Base-by-base conservation (phyloP, 1,284 basidiomycete species). In the Trametes sp. region DNA sequence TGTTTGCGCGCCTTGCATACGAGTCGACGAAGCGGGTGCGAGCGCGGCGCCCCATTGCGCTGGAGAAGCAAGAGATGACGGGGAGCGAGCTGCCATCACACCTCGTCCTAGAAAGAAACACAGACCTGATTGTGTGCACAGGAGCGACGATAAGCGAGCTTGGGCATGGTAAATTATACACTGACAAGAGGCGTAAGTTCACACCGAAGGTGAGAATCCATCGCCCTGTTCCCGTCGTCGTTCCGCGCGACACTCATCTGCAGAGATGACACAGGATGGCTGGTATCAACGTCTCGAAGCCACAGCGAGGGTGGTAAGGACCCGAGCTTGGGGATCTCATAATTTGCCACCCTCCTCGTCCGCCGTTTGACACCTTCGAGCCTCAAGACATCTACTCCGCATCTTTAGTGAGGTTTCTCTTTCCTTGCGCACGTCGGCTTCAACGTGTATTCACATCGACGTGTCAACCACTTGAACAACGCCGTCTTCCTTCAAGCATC, bases 11-110 rank as follows among this genome's bases (percentile, higher is more conserved):
- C 4, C 74, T 90, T 7, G 76, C 76, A n/a, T 86, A 92, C 23
- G 92, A 93, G 75, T 85, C 85, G 0, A 84, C 87, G 1, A 92
- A 94, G 73, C 84, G 90, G 1, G 82, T 87, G 68, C 85, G 92
- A 0, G 91, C 92, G 1, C 77, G 85, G 24, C 89, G 84, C 14
- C 83, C 93, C 21, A 87, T 92, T 28, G 80, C 79, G 50, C 80
- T 87, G 45, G 89, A 84, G 75, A 83, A 6, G 85, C 38, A 41
- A 19, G 1, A n/a, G 3, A 7, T 3, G 38, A 14, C 16, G 38
- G 19, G 16, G 6, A n/a, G 19, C 14, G 16, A 3, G 38, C 2
- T n/a, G n/a, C n/a, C n/a, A n/a, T n/a, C n/a, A n/a, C 16, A 41
- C 13, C 16, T 19, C 3, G n/a, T 41, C 16, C 16, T 45, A 10